Evolutionary conservation across 1,284 basidiomycete genomes (phyloP).

Genomic region (Fomitopsis pinicola): DNA sequence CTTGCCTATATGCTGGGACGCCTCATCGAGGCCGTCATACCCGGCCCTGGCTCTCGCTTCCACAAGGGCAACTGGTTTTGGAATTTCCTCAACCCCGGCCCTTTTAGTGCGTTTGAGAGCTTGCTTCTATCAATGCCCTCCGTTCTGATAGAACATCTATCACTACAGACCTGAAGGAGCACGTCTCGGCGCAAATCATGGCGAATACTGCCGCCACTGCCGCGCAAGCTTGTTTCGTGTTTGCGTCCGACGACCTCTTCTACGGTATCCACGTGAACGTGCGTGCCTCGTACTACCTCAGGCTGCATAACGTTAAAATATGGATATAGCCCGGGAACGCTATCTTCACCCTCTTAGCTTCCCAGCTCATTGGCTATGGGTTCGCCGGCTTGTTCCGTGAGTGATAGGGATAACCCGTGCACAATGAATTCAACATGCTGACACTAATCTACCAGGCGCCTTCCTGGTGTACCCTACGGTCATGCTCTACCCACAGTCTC

Average conservation of each 20-base stretch:
- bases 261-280: slow-evolving; percentile 32
- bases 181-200: slow-evolving; percentile 59
- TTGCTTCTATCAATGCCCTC: neutral
- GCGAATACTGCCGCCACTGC: slow-evolving; percentile 24
- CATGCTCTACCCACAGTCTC: slow-evolving; percentile 19
- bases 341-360: slow-evolving; percentile 30
- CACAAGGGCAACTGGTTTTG: slow-evolving; percentile 41
- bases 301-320: neutral
- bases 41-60: slow-evolving; percentile 38
- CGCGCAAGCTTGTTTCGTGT: slow-evolving; percentile 22
- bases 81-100: slow-evolving; percentile 51
- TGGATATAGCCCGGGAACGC: slow-evolving; percentile 21
- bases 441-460: slow-evolving; percentile 7
- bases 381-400: slow-evolving; percentile 14
- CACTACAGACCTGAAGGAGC: slow-evolving; percentile 49
- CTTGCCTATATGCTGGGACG: slow-evolving; percentile 39
- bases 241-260: slow-evolving; percentile 31
- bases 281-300: neutral
- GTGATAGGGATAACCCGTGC: neutral
- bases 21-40: slow-evolving; percentile 39
- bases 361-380: slow-evolving; percentile 30
- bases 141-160: neutral
- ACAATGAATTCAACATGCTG: neutral
- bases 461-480: slow-evolving; percentile 35
- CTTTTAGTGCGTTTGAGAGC: slow-evolving; percentile 40